A percentile compares a stretch with the other conserved stretches of the same genome.
Evolutionary conservation across 148 eudicot genomes (phyloP).

Genomic region (Vaccinium vitisidaea): DNA sequence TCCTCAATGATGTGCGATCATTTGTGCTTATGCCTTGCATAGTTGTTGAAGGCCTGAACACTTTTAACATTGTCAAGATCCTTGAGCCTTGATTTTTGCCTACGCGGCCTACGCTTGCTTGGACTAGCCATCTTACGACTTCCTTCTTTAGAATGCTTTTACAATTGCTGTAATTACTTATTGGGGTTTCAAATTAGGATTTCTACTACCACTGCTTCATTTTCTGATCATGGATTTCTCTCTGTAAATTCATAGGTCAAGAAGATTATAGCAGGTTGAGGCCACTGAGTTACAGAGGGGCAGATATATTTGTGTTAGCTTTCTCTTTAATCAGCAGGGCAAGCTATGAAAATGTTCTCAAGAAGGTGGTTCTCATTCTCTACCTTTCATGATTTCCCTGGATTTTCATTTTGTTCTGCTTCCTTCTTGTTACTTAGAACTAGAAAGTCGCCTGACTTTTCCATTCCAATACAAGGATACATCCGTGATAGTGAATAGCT

Average conservation of each 20-base stretch:
- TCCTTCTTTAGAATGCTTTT: no score
- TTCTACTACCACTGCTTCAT: not conserved
- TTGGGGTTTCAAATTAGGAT: constrained; percentile 1
- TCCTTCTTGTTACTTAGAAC: constrained; percentile 8
- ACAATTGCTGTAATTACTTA: not conserved
- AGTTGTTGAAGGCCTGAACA: no score
- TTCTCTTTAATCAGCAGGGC: constrained; percentile 90
- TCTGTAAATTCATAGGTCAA: constrained; percentile 52
- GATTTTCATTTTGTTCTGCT: not conserved
- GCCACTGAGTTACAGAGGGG: constrained; percentile 96
- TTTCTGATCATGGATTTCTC: constrained; percentile 8
- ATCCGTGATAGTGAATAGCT: not conserved
- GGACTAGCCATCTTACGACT: no score
- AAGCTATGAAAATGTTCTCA: constrained; percentile 94
- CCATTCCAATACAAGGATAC: not conserved
- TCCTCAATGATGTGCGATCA: no score
- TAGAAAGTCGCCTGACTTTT: not conserved
- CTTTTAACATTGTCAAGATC: no score
- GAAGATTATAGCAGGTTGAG: constrained; percentile 94
- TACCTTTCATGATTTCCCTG: not conserved
- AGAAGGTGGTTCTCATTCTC: constrained; percentile 73
- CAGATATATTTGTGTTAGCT: constrained; percentile 87
- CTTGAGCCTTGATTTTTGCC: no score
- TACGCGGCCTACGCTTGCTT: no score
- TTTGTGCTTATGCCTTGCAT: no score